Conservation (phyloP, 768 basidiomycete genomes). For the Porpolomopsis calyptriformis region DNA sequence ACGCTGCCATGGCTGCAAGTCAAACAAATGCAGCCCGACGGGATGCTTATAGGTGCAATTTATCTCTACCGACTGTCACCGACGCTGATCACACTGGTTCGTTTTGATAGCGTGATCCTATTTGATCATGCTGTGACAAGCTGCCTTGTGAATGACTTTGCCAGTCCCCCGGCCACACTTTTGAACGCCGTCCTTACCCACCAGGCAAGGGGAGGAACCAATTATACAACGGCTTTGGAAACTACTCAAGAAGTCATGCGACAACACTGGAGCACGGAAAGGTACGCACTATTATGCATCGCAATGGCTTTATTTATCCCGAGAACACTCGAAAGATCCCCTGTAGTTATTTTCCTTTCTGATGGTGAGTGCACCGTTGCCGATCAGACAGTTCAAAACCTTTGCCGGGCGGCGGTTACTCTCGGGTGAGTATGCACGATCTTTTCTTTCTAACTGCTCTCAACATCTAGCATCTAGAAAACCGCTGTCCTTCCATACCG, state of each 20-base stretch:
- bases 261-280: slow-evolving; percentile 38
- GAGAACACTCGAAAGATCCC: slow-evolving; percentile 22
- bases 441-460: neutral
- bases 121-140: slow-evolving; percentile 23
- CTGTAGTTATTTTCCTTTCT: slow-evolving; percentile 46
- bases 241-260: slow-evolving; percentile 28
- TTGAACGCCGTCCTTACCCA: slow-evolving; percentile 26
- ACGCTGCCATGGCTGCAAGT: slow-evolving; percentile 22
- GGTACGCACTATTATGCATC: slow-evolving; percentile 20
- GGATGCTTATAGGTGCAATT: slow-evolving; percentile 34
- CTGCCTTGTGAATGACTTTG: slow-evolving; percentile 34
- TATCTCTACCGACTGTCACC: neutral
- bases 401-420: slow-evolving; percentile 32
- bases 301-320: slow-evolving; percentile 11
- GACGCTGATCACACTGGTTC: neutral
- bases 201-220: slow-evolving; percentile 25
- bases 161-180: slow-evolving; percentile 32
- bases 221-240: slow-evolving; percentile 32
- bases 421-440: slow-evolving; percentile 28
- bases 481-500: slow-evolving; percentile 46
- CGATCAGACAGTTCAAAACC: slow-evolving; percentile 28
- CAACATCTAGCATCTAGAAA: slow-evolving; percentile 25
- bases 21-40: slow-evolving; percentile 22
- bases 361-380: slow-evolving; percentile 37
- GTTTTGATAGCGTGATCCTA: slow-evolving; percentile 30